phyloP scores from a whole-genome alignment of 257 asterid genomes.

The Rehmannia glutinosa region DNA sequence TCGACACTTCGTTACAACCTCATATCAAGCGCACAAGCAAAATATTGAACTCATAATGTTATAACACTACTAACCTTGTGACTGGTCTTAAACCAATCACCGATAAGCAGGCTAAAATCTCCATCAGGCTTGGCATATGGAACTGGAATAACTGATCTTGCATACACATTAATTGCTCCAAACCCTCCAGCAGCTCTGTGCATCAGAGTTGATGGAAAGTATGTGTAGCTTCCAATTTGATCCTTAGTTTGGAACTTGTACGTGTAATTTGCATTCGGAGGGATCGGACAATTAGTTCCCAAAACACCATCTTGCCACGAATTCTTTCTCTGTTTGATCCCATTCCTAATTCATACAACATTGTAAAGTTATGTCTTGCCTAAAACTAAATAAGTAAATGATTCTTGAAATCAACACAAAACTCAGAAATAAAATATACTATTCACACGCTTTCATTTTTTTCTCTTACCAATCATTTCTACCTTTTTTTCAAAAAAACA shows the following conservation, averaged over 20 bases:
- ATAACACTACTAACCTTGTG: conserved; percentile 50
- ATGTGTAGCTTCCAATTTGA: conserved; percentile 90
- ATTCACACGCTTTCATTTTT: too few relatives aligned
- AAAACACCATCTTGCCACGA: conserved; percentile 98
- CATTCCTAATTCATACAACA: conserved; percentile 64
- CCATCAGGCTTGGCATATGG: conserved; percentile 82
- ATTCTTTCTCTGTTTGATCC: conserved; percentile 94
- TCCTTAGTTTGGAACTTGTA: conserved; percentile 90
- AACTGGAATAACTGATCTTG: conserved; percentile 88
- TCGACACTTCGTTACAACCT: too few relatives aligned
- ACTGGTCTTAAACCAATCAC: conserved; percentile 79
- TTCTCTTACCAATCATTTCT: too few relatives aligned
- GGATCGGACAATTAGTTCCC: conserved; percentile 92
- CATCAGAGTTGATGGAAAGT: conserved; percentile 87
- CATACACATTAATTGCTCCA: conserved; percentile 72
- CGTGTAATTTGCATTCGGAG: conserved; percentile 71
- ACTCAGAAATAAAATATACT: too few relatives aligned
- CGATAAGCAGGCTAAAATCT: conserved; percentile 74
- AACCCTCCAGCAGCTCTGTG: conserved; percentile 91
- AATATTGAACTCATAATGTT: background rate
- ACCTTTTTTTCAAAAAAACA: too few relatives aligned
- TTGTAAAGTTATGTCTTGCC: background rate
- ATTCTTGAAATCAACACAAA: background rate
- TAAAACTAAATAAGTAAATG: background rate
- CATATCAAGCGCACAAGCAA: too few relatives aligned